Evolutionary conservation across 768 basidiomycete genomes (phyloP), one percentile per base, ranked within the genome.

Genomic region (Lepiota brunneoincarnata): DNA sequence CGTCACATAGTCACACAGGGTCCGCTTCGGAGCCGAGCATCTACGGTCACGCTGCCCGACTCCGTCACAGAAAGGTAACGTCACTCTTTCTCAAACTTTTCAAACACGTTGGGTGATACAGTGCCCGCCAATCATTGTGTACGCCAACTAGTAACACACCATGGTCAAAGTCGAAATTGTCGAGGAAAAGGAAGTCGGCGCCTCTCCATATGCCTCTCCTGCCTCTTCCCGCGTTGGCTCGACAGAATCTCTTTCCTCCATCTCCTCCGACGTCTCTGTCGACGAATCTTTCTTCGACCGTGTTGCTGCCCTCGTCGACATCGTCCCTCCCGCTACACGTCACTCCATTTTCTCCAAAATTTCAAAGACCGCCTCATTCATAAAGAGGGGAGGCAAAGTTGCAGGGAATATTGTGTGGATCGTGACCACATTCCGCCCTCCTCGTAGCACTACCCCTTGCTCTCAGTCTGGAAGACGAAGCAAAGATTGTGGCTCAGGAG

Each of bases 81-180:
- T 48, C 53, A 47, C 53, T n/a, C 23, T 18, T 18, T 53, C 43
- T 47, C 44, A 47, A 45, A 54, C 53, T 54, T 54, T 48, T 54
- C 43, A 4, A 24, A 48, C 51, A 56, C 60, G 61, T 59, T 59
- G 40, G 36, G 65, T 68, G 65, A 67, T 59, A n/a, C n/a, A n/a
- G n/a, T n/a, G n/a, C 41, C 23, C 60, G 40, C 50, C 57, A 57
- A 58, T 42, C 54, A 59, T 43, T 50, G 31, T 31, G 7, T 10
- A 31, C 2, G 50, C 58, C 58, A 55, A 57, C 56, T 59, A 1
- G 26, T 43, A 40, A 35, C 47, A 36, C 58, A 59, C 62, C 73
- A 94, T 94, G 93, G 94, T 97, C 82, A 93, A 93, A 63, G 91
- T 97, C 62, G 84, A 93, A 73, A 89, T 91, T 66, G 86, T 91